Evolutionary conservation across 768 basidiomycete species (phyloP).

Genomic region (Leccinum fibrillosum): DNA sequence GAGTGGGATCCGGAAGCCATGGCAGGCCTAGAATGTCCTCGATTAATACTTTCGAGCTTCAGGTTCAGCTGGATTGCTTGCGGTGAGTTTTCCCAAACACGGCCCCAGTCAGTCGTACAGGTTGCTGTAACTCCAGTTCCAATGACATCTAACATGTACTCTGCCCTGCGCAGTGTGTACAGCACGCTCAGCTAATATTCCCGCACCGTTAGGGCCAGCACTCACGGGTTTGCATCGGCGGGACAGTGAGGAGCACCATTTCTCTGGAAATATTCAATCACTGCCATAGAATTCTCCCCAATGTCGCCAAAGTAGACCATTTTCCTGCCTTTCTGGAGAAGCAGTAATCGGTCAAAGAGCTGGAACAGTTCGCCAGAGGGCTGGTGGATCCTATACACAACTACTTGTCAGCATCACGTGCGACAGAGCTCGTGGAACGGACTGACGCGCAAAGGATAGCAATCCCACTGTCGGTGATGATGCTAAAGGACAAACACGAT

Average conservation of each 20-base stretch:
- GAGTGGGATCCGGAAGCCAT: constrained; percentile 20
- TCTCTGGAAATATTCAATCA: constrained; percentile 24
- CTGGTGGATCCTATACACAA: constrained; percentile 18
- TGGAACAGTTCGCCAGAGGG: constrained; percentile 51
- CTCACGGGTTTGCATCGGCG: constrained; percentile 24
- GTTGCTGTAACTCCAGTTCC: constrained; percentile 53
- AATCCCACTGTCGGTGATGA: constrained; percentile 35
- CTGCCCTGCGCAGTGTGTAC: constrained; percentile 31
- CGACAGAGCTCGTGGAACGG: background rate
- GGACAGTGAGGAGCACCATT: constrained; percentile 21
- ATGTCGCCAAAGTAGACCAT: constrained; percentile 64
- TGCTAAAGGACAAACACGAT: too few relatives aligned
- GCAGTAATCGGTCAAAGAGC: constrained; percentile 47
- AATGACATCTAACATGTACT: constrained; percentile 51
- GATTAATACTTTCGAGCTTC: constrained; percentile 44
- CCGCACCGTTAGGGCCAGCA: background rate
- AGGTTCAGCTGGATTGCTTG: constrained; percentile 37
- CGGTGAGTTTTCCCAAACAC: constrained; percentile 43
- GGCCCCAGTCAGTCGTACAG: constrained; percentile 47
- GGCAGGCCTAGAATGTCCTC: constrained; percentile 30
- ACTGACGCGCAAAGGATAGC: constrained; percentile 54
- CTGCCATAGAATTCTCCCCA: constrained; percentile 18
- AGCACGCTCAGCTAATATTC: background rate
- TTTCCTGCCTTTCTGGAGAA: constrained; percentile 52
- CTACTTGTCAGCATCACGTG: background rate